Percentiles rank a stretch among this genome's conserved stretches.
Conservation (phyloP, 108 stramenopile species). For the Fragilaria crotonensis region DNA sequence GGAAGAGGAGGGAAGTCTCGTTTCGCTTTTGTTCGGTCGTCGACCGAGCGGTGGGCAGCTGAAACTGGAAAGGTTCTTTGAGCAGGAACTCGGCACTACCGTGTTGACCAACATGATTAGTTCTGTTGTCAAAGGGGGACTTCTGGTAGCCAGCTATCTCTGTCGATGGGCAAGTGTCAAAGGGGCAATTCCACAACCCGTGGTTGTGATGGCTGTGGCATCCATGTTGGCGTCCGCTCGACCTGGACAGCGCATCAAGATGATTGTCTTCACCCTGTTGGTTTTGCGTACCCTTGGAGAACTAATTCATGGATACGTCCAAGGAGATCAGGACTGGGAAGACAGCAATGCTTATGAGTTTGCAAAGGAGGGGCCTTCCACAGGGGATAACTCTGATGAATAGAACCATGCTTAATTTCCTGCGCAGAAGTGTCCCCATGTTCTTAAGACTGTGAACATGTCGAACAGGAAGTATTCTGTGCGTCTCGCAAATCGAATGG, state of each 20-base stretch:
- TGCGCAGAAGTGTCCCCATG: too few species aligned
- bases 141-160: slow-evolving; percentile 10
- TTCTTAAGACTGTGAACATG: too few species aligned
- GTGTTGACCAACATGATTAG: not conserved
- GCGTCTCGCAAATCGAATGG: too few species aligned
- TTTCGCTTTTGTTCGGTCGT: slow-evolving; percentile 22
- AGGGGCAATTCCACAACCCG: slow-evolving; percentile 58
- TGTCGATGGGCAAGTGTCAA: slow-evolving; percentile 67
- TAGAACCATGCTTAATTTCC: too few species aligned
- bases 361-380: too few species aligned
- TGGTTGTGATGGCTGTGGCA: slow-evolving; percentile 41
- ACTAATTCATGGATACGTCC: slow-evolving; percentile 48
- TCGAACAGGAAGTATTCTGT: too few species aligned
- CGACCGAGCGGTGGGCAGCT: slow-evolving; percentile 1
- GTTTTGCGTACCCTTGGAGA: slow-evolving; percentile 56
- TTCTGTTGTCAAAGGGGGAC: not conserved
- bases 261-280: slow-evolving; percentile 38
- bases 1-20: slow-evolving; percentile 29
- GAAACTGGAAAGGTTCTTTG: not conserved
- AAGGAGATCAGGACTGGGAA: slow-evolving; percentile 58
- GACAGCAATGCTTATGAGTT: slow-evolving; percentile 33
- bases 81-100: slow-evolving; percentile 1
- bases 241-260: slow-evolving; percentile 25
- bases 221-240: slow-evolving; percentile 35
- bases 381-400: too few species aligned